Evolutionary conservation across 2,329 filamentous ascomycete genomes (phyloP).

Genomic region (Colletotrichum ledebouriae): DNA sequence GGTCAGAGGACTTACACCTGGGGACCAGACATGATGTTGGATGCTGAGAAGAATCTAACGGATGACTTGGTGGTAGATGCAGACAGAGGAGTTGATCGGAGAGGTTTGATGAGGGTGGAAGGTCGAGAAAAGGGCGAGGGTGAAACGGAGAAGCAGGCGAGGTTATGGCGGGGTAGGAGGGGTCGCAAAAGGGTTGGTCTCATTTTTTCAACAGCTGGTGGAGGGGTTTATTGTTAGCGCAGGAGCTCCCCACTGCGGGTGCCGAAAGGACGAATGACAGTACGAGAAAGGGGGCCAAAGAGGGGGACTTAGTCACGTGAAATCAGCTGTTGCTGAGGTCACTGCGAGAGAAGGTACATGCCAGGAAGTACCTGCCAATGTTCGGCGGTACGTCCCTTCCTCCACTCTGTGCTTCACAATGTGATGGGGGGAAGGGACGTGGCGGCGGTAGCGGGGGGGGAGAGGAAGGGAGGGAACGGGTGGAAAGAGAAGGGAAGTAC

Average conservation of each 20-base stretch:
- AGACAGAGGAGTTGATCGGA: constrained; percentile 40
- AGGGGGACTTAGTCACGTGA: constrained; percentile 37
- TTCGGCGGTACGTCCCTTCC: constrained; percentile 16
- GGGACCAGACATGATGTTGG: constrained; percentile 78
- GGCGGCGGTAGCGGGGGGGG: not conserved
- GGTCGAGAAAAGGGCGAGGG: constrained; percentile 46
- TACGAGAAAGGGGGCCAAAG: constrained; percentile 16
- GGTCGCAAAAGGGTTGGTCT: constrained; percentile 45
- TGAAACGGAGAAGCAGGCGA: constrained; percentile 44
- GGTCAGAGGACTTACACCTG: constrained; percentile 71
- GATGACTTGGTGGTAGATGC: constrained; percentile 45
- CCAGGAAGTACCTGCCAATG: constrained; percentile 22
- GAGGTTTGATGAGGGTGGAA: constrained; percentile 44
- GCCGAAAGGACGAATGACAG: constrained; percentile 26
- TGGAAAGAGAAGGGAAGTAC: constrained; percentile 3
- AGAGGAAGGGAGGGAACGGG: constrained; percentile 7
- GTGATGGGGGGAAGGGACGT: constrained; percentile 18
- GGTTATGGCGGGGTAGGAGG: constrained; percentile 45
- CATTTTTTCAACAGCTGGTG: constrained; percentile 45
- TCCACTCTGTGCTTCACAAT: constrained; percentile 22
- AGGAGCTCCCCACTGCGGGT: constrained; percentile 42
- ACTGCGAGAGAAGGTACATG: constrained; percentile 33
- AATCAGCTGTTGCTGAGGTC: constrained; percentile 40
- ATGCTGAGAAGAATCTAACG: constrained; percentile 66
- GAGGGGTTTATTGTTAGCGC: constrained; percentile 45